Conservation (phyloP, 2,329 filamentous ascomycete genomes). For the Ophiobolus disseminans region DNA sequence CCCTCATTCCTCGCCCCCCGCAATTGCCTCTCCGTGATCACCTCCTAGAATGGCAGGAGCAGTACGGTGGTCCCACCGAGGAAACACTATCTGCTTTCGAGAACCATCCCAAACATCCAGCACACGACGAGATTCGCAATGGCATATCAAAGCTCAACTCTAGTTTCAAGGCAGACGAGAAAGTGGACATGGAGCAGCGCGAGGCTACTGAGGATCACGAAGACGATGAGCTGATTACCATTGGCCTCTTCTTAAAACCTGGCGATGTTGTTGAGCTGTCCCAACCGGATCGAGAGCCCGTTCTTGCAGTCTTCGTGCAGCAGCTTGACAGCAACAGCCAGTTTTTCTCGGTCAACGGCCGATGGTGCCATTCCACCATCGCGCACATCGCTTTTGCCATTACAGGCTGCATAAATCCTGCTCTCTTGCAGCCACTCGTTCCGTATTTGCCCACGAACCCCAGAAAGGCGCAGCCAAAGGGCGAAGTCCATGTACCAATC, state of each 20-base stretch:
- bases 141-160: constrained; percentile 29
- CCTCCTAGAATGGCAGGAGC: constrained; percentile 53
- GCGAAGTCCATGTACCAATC: constrained; percentile 53
- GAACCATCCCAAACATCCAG: constrained; percentile 35
- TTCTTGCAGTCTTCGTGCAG: constrained; percentile 59
- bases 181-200: constrained; percentile 27
- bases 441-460: constrained; percentile 59
- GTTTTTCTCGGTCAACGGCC: constrained; percentile 59
- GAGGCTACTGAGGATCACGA: constrained; percentile 30
- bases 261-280: constrained; percentile 60
- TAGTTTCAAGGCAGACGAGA: constrained; percentile 32
- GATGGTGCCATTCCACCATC: constrained; percentile 53
- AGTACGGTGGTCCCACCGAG: constrained; percentile 45
- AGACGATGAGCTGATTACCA: constrained; percentile 42
- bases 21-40: constrained; percentile 34
- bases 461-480: constrained; percentile 26
- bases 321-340: constrained; percentile 52
- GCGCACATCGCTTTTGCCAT: constrained; percentile 57
- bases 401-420: constrained; percentile 55
- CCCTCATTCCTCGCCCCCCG: constrained; percentile 18
- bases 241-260: constrained; percentile 48
- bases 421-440: constrained; percentile 56
- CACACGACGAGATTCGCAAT: constrained; percentile 32
- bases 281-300: constrained; percentile 45
- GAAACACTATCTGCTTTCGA: constrained; percentile 40